These are phyloP conservation scores for Talaromyces sp. DNA, from an alignment of 2,329 filamentous ascomycete species.

Conservation along the genomic window DNA sequence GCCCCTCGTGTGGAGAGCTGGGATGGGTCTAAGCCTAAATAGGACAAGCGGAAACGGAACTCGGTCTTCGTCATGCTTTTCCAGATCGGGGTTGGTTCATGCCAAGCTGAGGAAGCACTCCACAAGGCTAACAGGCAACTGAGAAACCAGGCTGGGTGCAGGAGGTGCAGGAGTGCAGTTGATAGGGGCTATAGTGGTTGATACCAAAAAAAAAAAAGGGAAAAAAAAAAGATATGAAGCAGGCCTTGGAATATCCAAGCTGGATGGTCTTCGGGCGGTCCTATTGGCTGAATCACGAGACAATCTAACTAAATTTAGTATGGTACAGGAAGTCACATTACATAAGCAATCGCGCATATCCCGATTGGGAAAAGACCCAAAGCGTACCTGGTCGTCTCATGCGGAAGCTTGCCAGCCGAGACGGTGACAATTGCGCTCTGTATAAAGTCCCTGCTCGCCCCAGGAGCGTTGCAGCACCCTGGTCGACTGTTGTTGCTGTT, in stretches of 20 bases:
- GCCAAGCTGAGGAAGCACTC: background rate
- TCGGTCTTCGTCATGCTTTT: background rate
- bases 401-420: constrained; percentile 10
- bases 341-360: background rate
- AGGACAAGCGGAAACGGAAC: background rate
- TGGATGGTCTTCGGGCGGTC: background rate
- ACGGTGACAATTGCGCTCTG: constrained; percentile 11
- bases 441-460: background rate
- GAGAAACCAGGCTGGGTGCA: background rate
- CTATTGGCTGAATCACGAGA: background rate
- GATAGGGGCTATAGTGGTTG: background rate
- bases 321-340: background rate
- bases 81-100: background rate
- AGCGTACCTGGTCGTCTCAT: constrained; percentile 17
- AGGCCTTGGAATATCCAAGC: background rate
- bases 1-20: constrained; percentile 5
- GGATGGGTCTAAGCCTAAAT: background rate
- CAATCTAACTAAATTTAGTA: background rate
- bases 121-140: background rate
- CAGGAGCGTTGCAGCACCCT: background rate
- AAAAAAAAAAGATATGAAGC: background rate
- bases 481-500: background rate
- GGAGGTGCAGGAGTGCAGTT: background rate
- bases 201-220: too few relatives aligned
- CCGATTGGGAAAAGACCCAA: background rate